A percentile compares a stretch with the other conserved stretches of the same genome.
Evolutionary conservation across 148 eudicot genomes (phyloP).

Genomic region (Chenopodium formosanum): DNA sequence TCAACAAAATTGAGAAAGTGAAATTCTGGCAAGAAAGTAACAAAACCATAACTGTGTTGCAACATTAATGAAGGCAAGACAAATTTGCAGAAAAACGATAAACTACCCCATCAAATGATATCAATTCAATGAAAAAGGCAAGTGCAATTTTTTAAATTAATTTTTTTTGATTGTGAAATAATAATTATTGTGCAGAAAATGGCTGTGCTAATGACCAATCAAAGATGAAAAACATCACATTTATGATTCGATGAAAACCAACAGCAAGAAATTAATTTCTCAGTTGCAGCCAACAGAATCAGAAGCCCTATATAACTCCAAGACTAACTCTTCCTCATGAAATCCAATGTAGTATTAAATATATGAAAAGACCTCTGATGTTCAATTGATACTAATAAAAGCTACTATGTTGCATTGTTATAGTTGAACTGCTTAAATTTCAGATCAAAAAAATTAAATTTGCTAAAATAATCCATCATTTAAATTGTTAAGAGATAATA

Average conservation of each 20-base stretch:
- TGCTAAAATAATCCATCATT: not conserved
- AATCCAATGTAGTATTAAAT: not conserved
- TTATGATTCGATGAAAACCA: not conserved
- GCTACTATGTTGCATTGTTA: not conserved
- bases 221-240: not conserved
- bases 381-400: too few relatives aligned
- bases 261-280: not conserved
- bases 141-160: too few relatives aligned
- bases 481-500: too few relatives aligned
- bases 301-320: not conserved
- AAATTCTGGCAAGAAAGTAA: slow-evolving; percentile 5
- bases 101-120: not conserved
- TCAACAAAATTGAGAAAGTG: slow-evolving; percentile 9
- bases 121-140: not conserved
- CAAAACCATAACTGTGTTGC: not conserved
- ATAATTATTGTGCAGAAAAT: not conserved
- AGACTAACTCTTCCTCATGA: not conserved
- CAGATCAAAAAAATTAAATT: not conserved
- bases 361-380: not conserved
- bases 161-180: not conserved
- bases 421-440: not conserved
- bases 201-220: not conserved
- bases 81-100: not conserved
- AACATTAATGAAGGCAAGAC: not conserved
- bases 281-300: not conserved